A percentile compares a stretch with the other conserved stretches of the same genome.
phyloP scores from a whole-genome alignment of 208 protist genomes.

The Acanthamoeba triangularis region DNA sequence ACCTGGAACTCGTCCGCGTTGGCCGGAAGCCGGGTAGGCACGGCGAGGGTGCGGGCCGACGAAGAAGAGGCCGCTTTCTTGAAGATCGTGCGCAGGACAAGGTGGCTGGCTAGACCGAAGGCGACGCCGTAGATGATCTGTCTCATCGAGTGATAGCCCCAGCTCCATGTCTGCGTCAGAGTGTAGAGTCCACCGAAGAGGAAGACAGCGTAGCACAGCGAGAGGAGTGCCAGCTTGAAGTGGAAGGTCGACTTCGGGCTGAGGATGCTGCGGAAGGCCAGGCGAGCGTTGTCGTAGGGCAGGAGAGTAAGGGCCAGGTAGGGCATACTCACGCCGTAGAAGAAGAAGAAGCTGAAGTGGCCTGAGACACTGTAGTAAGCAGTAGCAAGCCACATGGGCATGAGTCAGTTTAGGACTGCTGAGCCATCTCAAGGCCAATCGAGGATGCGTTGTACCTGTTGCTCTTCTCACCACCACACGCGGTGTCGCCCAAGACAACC shows the following conservation, averaged over 20 bases:
- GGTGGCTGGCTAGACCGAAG: conserved; percentile 24
- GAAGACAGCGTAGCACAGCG: conserved; percentile 35
- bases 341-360: conserved; percentile 68
- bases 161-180: conserved; percentile 43
- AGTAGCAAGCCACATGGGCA: neutral
- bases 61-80: neutral
- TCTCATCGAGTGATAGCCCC: conserved; percentile 53
- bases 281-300: neutral
- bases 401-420: no score
- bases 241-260: conserved; percentile 15
- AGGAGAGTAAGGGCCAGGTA: conserved; percentile 41
- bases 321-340: conserved; percentile 28
- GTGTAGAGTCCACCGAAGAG: conserved; percentile 57
- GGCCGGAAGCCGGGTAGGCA: neutral
- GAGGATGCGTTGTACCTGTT: neutral
- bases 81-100: neutral
- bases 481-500: neutral
- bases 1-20: neutral
- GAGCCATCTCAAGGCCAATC: no score
- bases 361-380: conserved; percentile 7
- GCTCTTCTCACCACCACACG: conserved; percentile 21
- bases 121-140: conserved; percentile 45
- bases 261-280: conserved; percentile 22
- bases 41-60: neutral
- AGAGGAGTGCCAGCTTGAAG: conserved; percentile 57